These are phyloP conservation scores for Fusarium denticulatum DNA, from an alignment of 2,329 filamentous ascomycete genomes.

Conservation along the genomic window DNA sequence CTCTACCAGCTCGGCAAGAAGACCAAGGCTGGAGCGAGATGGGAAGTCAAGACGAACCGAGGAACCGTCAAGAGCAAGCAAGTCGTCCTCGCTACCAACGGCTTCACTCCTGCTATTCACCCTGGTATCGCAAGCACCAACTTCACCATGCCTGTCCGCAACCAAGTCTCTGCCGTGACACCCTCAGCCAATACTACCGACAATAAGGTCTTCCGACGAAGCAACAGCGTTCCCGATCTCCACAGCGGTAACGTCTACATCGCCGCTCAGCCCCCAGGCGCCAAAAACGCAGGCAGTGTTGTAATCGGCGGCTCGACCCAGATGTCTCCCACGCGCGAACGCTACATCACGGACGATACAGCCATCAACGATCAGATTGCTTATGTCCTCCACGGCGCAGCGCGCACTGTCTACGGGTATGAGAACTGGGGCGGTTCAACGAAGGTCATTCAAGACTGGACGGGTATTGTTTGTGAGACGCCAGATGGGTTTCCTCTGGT, in stretches of 20 bases:
- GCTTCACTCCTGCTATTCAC: slow-evolving; percentile 17
- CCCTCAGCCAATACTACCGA: background rate
- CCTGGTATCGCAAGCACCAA: slow-evolving; percentile 19
- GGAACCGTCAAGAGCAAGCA: slow-evolving; percentile 20
- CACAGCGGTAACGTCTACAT: slow-evolving; percentile 26
- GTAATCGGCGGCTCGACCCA: slow-evolving; percentile 14
- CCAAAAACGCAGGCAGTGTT: slow-evolving; percentile 9
- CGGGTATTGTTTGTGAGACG: slow-evolving; percentile 15
- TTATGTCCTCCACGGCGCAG: slow-evolving; percentile 4
- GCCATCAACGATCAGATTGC: slow-evolving; percentile 22
- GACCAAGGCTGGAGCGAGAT: background rate
- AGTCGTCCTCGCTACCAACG: slow-evolving; percentile 25
- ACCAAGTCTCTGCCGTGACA: slow-evolving; percentile 5
- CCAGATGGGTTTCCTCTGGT: slow-evolving; percentile 19
- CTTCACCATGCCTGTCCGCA: slow-evolving; percentile 23
- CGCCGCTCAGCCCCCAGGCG: slow-evolving; percentile 5
- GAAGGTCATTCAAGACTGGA: slow-evolving; percentile 20
- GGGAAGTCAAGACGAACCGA: slow-evolving; percentile 22
- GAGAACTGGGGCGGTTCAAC: slow-evolving; percentile 23
- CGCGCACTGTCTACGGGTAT: slow-evolving; percentile 4
- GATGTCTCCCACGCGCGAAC: slow-evolving; percentile 17
- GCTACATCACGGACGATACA: slow-evolving; percentile 6
- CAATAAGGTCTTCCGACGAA: slow-evolving; percentile 3
- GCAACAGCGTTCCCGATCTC: slow-evolving; percentile 2
- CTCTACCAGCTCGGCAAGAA: slow-evolving; percentile 17